Evolutionary conservation across 768 basidiomycete species (phyloP).

Genomic region (Candolleomyces eurysporus): DNA sequence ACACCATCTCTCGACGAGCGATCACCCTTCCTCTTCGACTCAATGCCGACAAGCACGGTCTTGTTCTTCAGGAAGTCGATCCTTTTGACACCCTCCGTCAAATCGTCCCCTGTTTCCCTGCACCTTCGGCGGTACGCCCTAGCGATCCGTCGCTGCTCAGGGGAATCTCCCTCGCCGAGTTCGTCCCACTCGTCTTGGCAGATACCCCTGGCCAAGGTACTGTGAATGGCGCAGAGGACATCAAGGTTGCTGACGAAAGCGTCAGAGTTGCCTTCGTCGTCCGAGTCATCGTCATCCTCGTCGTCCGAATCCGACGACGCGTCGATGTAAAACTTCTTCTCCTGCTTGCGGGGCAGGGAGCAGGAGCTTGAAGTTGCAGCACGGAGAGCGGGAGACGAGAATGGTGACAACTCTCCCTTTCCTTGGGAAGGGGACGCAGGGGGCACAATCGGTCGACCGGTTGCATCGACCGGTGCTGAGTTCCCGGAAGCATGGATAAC

Average conservation of each 20-base stretch:
- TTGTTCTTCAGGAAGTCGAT: slow-evolving; percentile 67
- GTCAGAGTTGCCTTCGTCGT: neutral
- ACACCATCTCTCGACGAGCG: neutral
- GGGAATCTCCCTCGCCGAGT: slow-evolving; percentile 42
- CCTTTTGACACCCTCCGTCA: slow-evolving; percentile 67
- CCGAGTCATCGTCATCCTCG: slow-evolving; percentile 2
- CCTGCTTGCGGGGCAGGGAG: neutral
- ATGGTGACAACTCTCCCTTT: neutral
- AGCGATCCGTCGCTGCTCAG: slow-evolving; percentile 58
- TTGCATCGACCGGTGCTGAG: too few species aligned
- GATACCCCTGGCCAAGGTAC: slow-evolving; percentile 52
- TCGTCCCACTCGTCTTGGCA: slow-evolving; percentile 65
- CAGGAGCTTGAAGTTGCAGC: neutral
- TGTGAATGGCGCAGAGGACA: slow-evolving; percentile 58
- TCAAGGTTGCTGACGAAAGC: slow-evolving; percentile 55
- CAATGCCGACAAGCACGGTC: slow-evolving; percentile 58
- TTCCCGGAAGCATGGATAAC: slow-evolving; percentile 27
- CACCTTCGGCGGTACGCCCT: slow-evolving; percentile 65
- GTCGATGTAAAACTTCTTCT: slow-evolving; percentile 14
- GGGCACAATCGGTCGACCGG: too few species aligned
- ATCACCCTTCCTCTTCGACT: slow-evolving; percentile 20
- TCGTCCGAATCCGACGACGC: slow-evolving; percentile 1
- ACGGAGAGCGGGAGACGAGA: neutral
- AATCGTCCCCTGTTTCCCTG: slow-evolving; percentile 56
- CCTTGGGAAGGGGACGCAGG: neutral